phyloP scores from a whole-genome alignment of 306 rosid species.

The Calophaca sinica region DNA sequence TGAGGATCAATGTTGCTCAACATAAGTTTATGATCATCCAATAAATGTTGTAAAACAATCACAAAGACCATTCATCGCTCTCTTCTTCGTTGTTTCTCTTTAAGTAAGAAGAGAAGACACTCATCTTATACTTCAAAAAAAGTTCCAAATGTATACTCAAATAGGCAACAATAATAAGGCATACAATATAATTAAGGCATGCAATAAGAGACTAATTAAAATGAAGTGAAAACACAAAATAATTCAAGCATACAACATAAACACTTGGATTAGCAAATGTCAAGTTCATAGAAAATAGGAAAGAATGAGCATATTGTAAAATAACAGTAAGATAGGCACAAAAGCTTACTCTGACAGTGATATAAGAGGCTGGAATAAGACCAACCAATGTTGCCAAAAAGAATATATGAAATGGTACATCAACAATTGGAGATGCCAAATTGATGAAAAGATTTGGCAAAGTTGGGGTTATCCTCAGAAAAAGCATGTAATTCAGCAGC shows the following conservation, averaged over 20 bases:
- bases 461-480: slow-evolving; percentile 94
- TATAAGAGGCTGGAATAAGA: slow-evolving; percentile 87
- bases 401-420: slow-evolving; percentile 92
- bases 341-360: slow-evolving; percentile 86
- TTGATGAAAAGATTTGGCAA: slow-evolving; percentile 96
- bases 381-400: slow-evolving; percentile 86
- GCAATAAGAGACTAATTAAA: slow-evolving; percentile 30
- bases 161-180: not conserved
- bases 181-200: not conserved
- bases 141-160: slow-evolving; percentile 28
- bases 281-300: slow-evolving; percentile 10
- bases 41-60: no score
- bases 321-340: slow-evolving; percentile 39
- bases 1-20: slow-evolving; percentile 21
- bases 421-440: slow-evolving; percentile 98
- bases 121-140: slow-evolving; percentile 9
- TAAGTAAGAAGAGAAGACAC: not conserved
- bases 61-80: not conserved
- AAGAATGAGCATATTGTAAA: slow-evolving; percentile 22
- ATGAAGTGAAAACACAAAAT: slow-evolving; percentile 7
- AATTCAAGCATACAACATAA: not conserved
- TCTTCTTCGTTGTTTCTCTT: not conserved
- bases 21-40: slow-evolving; percentile 37
- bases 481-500: slow-evolving; percentile 97
- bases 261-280: slow-evolving; percentile 11